Conservation (phyloP, 75 land plant species). For the Selaginella moellendorffii region DNA sequence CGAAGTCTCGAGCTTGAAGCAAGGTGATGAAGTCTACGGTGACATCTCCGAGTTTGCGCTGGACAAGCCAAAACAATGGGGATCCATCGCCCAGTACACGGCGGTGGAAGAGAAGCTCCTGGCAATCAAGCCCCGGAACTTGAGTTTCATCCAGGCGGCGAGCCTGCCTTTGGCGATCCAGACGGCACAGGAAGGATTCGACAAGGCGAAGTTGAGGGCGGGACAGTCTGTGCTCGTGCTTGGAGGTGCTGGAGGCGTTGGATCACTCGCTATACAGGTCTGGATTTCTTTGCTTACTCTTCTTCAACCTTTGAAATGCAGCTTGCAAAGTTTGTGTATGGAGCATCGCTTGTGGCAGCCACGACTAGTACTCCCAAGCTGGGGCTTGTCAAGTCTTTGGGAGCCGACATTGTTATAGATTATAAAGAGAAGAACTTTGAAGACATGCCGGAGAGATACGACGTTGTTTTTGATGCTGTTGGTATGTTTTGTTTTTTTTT, state of each 20-base stretch:
- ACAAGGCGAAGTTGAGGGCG: constrained; percentile 20
- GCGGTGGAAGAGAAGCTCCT: constrained; percentile 35
- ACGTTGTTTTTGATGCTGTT: constrained; percentile 38
- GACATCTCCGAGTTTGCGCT: constrained; percentile 25
- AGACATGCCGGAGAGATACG: constrained; percentile 34
- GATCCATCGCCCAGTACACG: constrained; percentile 33
- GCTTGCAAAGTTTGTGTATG: constrained; percentile 38
- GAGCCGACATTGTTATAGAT: constrained; percentile 42
- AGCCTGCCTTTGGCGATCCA: constrained; percentile 35
- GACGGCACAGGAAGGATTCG: constrained; percentile 29
- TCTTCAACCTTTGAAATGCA: constrained; percentile 4
- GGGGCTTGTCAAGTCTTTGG: constrained; percentile 29
- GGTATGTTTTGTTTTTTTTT: constrained; percentile 21
- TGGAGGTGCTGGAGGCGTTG: constrained; percentile 42
- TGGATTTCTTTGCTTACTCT: too few species aligned
- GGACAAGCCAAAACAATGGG: constrained; percentile 23
- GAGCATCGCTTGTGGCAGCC: constrained; percentile 35
- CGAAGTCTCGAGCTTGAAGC: constrained; percentile 26
- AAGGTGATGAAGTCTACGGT: constrained; percentile 40
- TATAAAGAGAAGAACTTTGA: constrained; percentile 33
- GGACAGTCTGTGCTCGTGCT: constrained; percentile 28
- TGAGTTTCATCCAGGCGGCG: constrained; percentile 35
- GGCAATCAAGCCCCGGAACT: constrained; percentile 26
- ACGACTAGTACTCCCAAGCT: constrained; percentile 32
- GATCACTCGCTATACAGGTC: constrained; percentile 33